phyloP scores from a whole-genome alignment of 495 filamentous ascomycete genomes.

The Penicillium cosmopolitanum region DNA sequence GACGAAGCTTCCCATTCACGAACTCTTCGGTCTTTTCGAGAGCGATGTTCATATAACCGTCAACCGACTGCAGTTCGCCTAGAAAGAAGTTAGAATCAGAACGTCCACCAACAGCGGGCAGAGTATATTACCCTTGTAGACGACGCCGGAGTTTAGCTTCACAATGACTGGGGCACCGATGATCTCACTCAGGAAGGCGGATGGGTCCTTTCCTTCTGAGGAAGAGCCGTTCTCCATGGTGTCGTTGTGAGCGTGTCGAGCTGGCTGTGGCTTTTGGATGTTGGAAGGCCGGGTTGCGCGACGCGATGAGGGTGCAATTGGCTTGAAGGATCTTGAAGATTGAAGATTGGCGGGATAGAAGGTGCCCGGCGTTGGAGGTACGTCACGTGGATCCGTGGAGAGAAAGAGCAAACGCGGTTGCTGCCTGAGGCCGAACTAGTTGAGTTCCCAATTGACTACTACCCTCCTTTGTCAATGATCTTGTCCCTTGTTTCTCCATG shows the following conservation, averaged over 20 bases:
- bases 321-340: not conserved
- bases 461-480: not conserved
- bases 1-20: conserved; percentile 76
- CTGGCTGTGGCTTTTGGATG: no score
- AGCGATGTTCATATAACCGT: conserved; percentile 99
- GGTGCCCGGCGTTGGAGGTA: not conserved
- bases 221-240: conserved; percentile 74
- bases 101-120: not conserved
- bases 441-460: no score
- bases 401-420: not conserved
- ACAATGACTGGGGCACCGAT: conserved; percentile 91
- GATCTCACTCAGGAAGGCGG: conserved; percentile 86
- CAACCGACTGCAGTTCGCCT: conserved; percentile 95
- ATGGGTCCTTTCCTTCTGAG: conserved; percentile 82
- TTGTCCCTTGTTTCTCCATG: not conserved
- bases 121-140: conserved; percentile 79
- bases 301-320: not conserved
- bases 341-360: not conserved
- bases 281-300: not conserved
- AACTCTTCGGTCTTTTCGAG: conserved; percentile 93
- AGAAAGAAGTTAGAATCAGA: conserved; percentile 9
- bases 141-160: conserved; percentile 92
- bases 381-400: not conserved
- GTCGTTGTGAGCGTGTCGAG: not conserved
- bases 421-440: not conserved